Base-by-base conservation (phyloP, 2,329 filamentous ascomycete genomes). In the Chrysoporthe cubensis region DNA sequence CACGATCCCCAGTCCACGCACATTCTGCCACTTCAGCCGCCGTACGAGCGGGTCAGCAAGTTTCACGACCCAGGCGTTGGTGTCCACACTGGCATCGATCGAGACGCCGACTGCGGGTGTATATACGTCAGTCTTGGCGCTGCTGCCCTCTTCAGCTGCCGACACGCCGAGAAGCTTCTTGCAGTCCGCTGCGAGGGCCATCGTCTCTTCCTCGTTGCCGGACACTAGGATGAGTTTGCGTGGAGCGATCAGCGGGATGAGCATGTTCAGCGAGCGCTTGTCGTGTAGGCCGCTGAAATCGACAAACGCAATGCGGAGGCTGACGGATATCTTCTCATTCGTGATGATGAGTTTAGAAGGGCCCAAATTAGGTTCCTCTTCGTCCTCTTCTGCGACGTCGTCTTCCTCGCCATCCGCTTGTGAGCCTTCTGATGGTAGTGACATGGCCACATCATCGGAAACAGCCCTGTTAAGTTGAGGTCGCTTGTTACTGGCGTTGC, bases 51-150 rank as follows among this genome's bases (percentile, higher is more conserved):
- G 83, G 72, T 95, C 92, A 61, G 93, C 94, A 21, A 99, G 85
- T 78, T 94, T 97, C 69, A 99, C 92, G 34, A 92, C 90, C 96
- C 96, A 99, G 4, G 96, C 94, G 76, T 98, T 97, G 5, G 95
- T 98, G 77, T 99, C 96, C 54, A 98, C 95, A 75, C 94, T 97
- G 14, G 95, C 96, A 78, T 99, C 90, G 54, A 99, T 85, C 16
- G 85, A 82, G 44, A 86, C 83, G 34, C 94, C 94, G n/a, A 92
- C 83, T 11, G 82, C 79, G 1, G 96, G 96, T 0, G 93, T 94
- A 76, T 95, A 95, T 5, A 99, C 92, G 71, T 94, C 90, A 46
- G 88, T 85, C 21, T 83, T 80, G 58, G 81, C 79, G 32, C 50
- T 69, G 56, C 66, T 68, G 8, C 64, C 59, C 48, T 84, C 82